A percentile compares a stretch with the other conserved stretches of the same genome.
Evolutionary conservation across 2,329 filamentous ascomycete species (phyloP).

Genomic region (Seiridium cupressi): DNA sequence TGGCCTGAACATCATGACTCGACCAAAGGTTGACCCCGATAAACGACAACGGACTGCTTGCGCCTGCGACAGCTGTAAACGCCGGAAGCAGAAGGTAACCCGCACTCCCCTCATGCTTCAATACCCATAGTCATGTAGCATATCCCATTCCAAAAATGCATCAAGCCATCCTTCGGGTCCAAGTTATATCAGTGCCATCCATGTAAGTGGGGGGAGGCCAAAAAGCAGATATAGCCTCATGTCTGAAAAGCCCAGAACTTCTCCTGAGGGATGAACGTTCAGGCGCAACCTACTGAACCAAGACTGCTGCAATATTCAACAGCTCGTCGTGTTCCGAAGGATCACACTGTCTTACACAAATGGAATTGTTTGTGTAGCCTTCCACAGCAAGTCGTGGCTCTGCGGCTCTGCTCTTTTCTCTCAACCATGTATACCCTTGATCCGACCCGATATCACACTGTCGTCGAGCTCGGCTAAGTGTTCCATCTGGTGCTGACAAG

Average conservation of each 20-base stretch:
- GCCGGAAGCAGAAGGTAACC: constrained; percentile 65
- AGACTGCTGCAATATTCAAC: neutral
- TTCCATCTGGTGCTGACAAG: constrained; percentile 9
- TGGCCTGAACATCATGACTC: constrained; percentile 38
- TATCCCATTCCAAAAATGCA: no score
- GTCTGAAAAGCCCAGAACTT: no score
- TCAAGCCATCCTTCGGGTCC: neutral
- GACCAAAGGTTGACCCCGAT: constrained; percentile 54
- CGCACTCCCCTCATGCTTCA: neutral
- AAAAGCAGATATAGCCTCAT: neutral
- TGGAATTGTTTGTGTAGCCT: constrained; percentile 20
- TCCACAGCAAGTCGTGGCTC: constrained; percentile 11
- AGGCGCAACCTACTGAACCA: neutral
- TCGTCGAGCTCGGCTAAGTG: neutral
- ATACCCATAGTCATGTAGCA: neutral
- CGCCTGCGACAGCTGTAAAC: constrained; percentile 65
- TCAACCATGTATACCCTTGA: neutral
- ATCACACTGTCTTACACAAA: constrained; percentile 15
- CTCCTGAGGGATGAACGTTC: no score
- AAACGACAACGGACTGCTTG: constrained; percentile 62
- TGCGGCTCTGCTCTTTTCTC: constrained; percentile 6
- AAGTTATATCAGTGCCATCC: neutral
- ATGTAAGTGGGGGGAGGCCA: neutral
- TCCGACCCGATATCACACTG: neutral
- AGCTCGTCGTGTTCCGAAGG: neutral